Percentiles rank a stretch among this genome's conserved stretches.
These are phyloP conservation scores for Coniosporium tulheliwenetii DNA, from an alignment of 2,329 filamentous ascomycete species.

Conservation along the genomic window DNA sequence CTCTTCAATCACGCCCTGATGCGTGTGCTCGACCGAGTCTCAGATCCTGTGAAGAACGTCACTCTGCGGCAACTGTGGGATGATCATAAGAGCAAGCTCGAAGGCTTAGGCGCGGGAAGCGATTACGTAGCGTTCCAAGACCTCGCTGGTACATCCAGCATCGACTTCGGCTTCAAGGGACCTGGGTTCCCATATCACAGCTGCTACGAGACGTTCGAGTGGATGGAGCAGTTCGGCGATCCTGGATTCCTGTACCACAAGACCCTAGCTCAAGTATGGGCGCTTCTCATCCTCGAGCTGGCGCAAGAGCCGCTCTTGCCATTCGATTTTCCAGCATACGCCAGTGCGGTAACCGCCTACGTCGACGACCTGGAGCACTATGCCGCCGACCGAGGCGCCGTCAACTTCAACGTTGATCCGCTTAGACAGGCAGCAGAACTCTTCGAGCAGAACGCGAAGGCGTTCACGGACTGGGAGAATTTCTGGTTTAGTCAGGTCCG, in stretches of 20 bases:
- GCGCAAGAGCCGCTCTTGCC: conserved; percentile 68
- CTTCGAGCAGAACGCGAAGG: conserved; percentile 42
- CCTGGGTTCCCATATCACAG: conserved; percentile 54
- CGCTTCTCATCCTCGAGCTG: conserved; percentile 71
- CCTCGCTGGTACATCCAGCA: conserved; percentile 72
- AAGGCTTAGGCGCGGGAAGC: conserved; percentile 55
- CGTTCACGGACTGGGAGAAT: conserved; percentile 63
- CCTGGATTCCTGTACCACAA: conserved; percentile 71
- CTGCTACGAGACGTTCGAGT: conserved; percentile 80
- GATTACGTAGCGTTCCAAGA: conserved; percentile 87
- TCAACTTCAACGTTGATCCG: conserved; percentile 37
- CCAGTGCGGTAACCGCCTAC: conserved; percentile 46
- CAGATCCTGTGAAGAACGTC: conserved; percentile 55
- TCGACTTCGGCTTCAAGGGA: conserved; percentile 70
- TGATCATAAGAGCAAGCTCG: conserved; percentile 42
- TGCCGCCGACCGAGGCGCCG: conserved; percentile 20
- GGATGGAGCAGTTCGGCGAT: conserved; percentile 68
- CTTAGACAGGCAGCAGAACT: conserved; percentile 47
- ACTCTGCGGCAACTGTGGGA: conserved; percentile 68
- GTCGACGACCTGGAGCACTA: conserved; percentile 52
- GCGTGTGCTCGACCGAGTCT: conserved; percentile 57
- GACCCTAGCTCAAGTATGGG: conserved; percentile 63
- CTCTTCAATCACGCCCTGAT: conserved; percentile 58
- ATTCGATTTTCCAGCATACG: conserved; percentile 66
- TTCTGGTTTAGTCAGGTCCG: conserved; percentile 57